Conservation (phyloP, 1,139 yeast genomes). For the Kodamaea sp. region DNA sequence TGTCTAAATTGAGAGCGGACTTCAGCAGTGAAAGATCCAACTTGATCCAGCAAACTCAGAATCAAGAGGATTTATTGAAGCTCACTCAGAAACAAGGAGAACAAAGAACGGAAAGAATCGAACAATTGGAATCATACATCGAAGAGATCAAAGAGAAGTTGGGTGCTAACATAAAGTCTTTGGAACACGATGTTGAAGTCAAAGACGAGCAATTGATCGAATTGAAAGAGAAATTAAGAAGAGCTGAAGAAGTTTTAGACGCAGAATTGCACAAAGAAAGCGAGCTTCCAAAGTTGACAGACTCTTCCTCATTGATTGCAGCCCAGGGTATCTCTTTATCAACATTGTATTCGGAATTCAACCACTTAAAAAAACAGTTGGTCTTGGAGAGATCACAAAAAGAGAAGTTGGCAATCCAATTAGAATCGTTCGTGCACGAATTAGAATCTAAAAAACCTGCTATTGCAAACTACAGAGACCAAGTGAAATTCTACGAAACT, state of each 20-base stretch:
- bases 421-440: conserved; percentile 71
- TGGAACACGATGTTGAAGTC: conserved; percentile 24
- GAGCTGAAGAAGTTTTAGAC: conserved; percentile 47
- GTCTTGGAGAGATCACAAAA: conserved; percentile 73
- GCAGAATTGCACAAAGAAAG: conserved; percentile 43
- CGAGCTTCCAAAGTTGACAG: conserved; percentile 39
- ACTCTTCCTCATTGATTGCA: conserved; percentile 46
- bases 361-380: conserved; percentile 63
- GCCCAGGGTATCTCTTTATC: conserved; percentile 64
- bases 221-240: conserved; percentile 37
- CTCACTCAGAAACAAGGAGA: conserved; percentile 55
- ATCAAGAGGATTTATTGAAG: conserved; percentile 64
- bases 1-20: conserved; percentile 29
- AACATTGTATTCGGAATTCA: conserved; percentile 68
- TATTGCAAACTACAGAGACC: conserved; percentile 63
- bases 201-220: conserved; percentile 36
- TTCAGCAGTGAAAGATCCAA: conserved; percentile 46
- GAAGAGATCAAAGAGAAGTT: conserved; percentile 44
- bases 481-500: conserved; percentile 47
- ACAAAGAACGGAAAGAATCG: conserved; percentile 48
- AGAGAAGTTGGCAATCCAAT: conserved; percentile 66
- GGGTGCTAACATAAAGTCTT: conserved; percentile 25
- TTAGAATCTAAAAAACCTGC: conserved; percentile 81
- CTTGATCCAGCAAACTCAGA: conserved; percentile 60
- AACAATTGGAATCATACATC: conserved; percentile 47